Base-by-base conservation (phyloP, 1,139 yeast genomes). In the Pneumocystis canis region DNA sequence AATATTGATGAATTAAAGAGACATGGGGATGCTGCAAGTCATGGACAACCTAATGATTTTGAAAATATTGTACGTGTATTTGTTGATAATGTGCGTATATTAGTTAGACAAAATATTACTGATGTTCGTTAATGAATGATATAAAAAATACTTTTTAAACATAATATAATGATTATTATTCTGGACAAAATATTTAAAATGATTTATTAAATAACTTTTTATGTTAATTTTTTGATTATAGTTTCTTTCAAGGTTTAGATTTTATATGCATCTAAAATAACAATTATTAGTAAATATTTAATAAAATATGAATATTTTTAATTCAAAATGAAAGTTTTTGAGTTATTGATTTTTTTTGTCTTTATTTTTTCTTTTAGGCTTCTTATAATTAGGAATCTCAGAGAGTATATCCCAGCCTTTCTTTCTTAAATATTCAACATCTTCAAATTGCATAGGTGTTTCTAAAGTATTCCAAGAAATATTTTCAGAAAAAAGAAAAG, bases 11-110 rank as follows among this genome's bases (percentile, higher is more conserved):
- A 60, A 18, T 30, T 63, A 35, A 41, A 58, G 14, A 41, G 40
- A 25, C 64, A 60, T 30, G 64, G 61, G 7, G 41, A 60, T 18
- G 57, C 57, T 11, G 63, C 40, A 30, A 61, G 59, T 14, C 63
- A 60, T 39, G 62, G 60, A n/a, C 39, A 58, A 40, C 60, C 62
- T 14, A 60, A 60, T 32, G 40, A 32, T 20, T 63, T 63, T 25
- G 63, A 60, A 37, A 57, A 58, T n/a, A 33, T 35, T n/a, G 62
- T 61, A 2, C 62, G 60, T 18, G 18, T 61, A 31, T 61, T 61
- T 47, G 28, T 61, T 14, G 63, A 61, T 40, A 61, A 61, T 37
- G 53, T 61, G 18, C 59, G 63, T 30, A 61, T 59, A 20, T 31
- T 61, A 18, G 35, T 31, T 30, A 32, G 62, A 37, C 62, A 61